phyloP scores from a whole-genome alignment of 2,329 filamentous ascomycete species.

The Cercospora nicotianae region DNA sequence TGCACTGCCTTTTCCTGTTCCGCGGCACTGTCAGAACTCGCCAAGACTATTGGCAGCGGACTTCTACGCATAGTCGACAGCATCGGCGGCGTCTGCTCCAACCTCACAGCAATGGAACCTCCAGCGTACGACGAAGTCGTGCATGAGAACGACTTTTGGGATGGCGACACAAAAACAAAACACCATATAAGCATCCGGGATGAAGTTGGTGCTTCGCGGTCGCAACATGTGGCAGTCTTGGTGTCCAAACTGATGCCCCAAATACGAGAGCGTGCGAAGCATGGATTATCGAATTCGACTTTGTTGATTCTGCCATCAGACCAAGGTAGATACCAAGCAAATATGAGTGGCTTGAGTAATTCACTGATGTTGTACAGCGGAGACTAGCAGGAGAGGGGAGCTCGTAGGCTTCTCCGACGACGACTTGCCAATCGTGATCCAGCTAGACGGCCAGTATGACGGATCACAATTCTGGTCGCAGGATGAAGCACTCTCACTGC shows the following conservation, averaged over 20 bases:
- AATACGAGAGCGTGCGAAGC: slow-evolving; percentile 30
- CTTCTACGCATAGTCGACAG: not conserved
- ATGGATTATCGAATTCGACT: slow-evolving; percentile 33
- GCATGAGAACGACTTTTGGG: slow-evolving; percentile 10
- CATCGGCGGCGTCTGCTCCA: not conserved
- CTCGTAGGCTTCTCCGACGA: slow-evolving; percentile 32
- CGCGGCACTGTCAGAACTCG: not conserved
- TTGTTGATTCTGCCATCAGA: slow-evolving; percentile 38
- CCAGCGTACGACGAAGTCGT: slow-evolving; percentile 36
- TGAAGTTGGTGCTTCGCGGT: slow-evolving; percentile 34
- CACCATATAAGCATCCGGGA: slow-evolving; percentile 33
- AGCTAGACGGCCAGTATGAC: slow-evolving; percentile 35
- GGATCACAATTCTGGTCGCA: slow-evolving; percentile 38
- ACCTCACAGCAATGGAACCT: slow-evolving; percentile 24
- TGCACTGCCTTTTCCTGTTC: not conserved
- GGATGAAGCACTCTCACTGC: slow-evolving; percentile 31
- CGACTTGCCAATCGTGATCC: slow-evolving; percentile 31
- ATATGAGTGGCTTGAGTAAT: not conserved
- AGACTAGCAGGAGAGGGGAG: slow-evolving; percentile 27
- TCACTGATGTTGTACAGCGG: slow-evolving; percentile 20
- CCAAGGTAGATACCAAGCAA: slow-evolving; percentile 29
- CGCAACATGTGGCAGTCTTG: slow-evolving; percentile 36
- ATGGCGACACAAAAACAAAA: slow-evolving; percentile 22
- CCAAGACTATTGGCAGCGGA: not conserved
- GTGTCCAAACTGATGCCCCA: slow-evolving; percentile 31